Evolutionary conservation across 2,329 filamentous ascomycete species (phyloP), one percentile per base, ranked within the genome.

Genomic region (Pseudogymnoascus sp.): DNA sequence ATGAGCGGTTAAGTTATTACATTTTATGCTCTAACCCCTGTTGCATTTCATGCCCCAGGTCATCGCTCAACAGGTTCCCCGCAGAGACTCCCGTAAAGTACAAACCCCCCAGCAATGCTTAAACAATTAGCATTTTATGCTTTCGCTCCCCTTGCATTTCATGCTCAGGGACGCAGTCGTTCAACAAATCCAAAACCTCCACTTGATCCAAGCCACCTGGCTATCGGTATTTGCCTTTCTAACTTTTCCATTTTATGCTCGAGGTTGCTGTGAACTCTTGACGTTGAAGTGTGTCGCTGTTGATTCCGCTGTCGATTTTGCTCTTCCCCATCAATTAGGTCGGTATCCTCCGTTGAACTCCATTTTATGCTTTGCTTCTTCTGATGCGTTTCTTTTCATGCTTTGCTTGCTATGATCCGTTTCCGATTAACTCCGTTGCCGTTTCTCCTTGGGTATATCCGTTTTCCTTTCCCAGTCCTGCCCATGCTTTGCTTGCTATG

Each of bases 1-100:
- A 21, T 33, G 16, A 56, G 50, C 16, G 29, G 50, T 56, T 56
- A 33, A 56, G 50, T 56, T 13, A 56, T 56, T 33, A 14, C 16
- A 33, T 56, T 56, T 21, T 56, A 35, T 56, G 50, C 50, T 56
- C 29, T 56, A 33, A 56, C 50, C 50, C 50, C 50, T 21, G 50
- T 56, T 56, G 16, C 50, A 33, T 56, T 56, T 56, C 50, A 56
- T 56, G 29, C 47, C 26, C 26, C 50, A 56, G 50, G 50, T 56
- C 50, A 56, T 56, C 50, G 26, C 47, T 31, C 47, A 5, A 33
- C 47, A 56, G 47, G 26, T 56, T 56, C 47, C 31, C 47, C n/a
- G 50, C 50, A 56, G 50, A 56, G 29, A 33, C 50, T 56, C 50
- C 50, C 16, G 29, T 16, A 56, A 14, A 19, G 10, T 33, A 33